Conservation (phyloP, 2,329 filamentous ascomycete genomes). For the Ophiostoma pallidulum region DNA sequence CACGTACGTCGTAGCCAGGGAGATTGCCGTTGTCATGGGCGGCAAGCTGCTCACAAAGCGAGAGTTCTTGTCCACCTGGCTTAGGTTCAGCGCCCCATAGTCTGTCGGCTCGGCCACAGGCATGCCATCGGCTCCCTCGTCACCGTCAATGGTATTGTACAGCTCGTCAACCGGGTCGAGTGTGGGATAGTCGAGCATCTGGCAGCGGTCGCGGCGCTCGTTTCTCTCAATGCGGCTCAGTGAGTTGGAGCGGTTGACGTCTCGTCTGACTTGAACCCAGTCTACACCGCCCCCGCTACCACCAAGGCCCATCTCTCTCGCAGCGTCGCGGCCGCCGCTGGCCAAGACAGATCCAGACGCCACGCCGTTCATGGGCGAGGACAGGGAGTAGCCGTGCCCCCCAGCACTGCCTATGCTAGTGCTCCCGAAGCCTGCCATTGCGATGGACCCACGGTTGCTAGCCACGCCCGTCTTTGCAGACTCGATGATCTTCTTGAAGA, state of each 20-base stretch:
- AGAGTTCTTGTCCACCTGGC: conserved; percentile 89
- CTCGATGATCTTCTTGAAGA: conserved; percentile 92
- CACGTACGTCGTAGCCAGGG: conserved; percentile 81
- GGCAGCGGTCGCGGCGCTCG: conserved; percentile 79
- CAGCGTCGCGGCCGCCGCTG: conserved; percentile 37
- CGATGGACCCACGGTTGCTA: conserved; percentile 77
- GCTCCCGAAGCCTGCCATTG: conserved; percentile 41
- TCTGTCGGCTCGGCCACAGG: conserved; percentile 76
- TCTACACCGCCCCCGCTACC: conserved; percentile 48
- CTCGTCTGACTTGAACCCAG: conserved; percentile 95
- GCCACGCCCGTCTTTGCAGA: conserved; percentile 90
- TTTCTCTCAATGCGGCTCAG: conserved; percentile 78
- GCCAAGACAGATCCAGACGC: conserved; percentile 8
- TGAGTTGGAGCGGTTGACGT: conserved; percentile 92
- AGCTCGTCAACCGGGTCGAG: conserved; percentile 86
- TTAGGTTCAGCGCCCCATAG: conserved; percentile 69
- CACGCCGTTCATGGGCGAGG: conserved; percentile 34
- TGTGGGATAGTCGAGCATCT: conserved; percentile 87
- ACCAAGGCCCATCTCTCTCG: conserved; percentile 61
- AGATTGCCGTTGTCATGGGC: conserved; percentile 69
- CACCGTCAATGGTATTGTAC: conserved; percentile 74
- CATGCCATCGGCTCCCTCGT: conserved; percentile 77
- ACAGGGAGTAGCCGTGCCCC: neutral
- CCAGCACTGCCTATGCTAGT: conserved; percentile 21
- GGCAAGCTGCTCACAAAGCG: conserved; percentile 81